A percentile compares a stretch with the other conserved stretches of the same genome.
Conservation (phyloP, 176 grass and related monocot genomes). For the Bothriochloa decipiens region DNA sequence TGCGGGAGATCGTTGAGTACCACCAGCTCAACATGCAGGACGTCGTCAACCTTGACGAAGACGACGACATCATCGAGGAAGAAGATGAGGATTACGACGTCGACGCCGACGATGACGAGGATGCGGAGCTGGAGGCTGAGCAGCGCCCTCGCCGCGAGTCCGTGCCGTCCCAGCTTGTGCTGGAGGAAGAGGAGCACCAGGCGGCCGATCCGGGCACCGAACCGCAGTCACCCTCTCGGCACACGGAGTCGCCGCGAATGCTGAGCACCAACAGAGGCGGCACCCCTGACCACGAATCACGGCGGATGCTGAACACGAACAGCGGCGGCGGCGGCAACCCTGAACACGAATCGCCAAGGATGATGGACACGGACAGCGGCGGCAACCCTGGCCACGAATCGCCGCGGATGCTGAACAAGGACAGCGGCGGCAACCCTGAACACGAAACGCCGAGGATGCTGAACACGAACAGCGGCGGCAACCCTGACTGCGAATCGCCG, state of each 20-base stretch:
- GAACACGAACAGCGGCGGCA: neutral
- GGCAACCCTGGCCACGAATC: neutral
- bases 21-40: conserved; percentile 87
- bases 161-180: neutral
- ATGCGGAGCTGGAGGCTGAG: neutral
- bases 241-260: neutral
- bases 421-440: too few species aligned
- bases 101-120: neutral
- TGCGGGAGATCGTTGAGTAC: conserved; percentile 86
- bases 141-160: neutral
- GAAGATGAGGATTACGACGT: conserved; percentile 21
- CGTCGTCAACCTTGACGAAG: conserved; percentile 62
- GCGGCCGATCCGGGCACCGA: neutral
- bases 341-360: neutral
- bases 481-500: too few species aligned
- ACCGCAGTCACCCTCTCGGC: neutral
- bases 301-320: neutral
- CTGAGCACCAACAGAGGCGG: neutral
- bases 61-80: conserved; percentile 13
- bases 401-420: neutral
- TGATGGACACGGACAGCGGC: neutral
- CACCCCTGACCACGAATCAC: neutral
- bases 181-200: conserved; percentile 1
- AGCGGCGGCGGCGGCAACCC: neutral
- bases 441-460: too few species aligned